These are phyloP conservation scores for Eutrema salsugineum DNA, from an alignment of 441 rosid species.

Conservation along the genomic window DNA sequence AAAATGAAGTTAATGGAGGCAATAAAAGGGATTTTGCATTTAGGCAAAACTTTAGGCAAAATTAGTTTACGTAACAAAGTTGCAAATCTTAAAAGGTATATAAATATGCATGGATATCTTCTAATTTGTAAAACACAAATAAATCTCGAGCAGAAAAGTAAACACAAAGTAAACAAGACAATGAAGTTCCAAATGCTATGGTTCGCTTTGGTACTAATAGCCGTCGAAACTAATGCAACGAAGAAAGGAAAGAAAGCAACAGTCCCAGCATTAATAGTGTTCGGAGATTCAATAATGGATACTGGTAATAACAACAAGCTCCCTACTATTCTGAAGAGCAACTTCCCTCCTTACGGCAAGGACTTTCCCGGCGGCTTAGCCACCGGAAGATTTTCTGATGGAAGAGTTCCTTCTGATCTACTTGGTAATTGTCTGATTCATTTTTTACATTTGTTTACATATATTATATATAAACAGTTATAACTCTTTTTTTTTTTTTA, in stretches of 20 bases:
- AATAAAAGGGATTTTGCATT: no score
- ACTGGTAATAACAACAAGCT: conserved; percentile 52
- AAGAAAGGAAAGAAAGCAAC: neutral
- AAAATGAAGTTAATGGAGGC: no score
- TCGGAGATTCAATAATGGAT: conserved; percentile 61
- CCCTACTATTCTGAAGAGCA: conserved; percentile 31
- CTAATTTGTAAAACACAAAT: neutral
- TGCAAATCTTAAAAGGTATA: no score
- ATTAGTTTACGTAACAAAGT: no score
- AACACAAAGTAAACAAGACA: neutral
- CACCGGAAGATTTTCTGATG: conserved; percentile 53
- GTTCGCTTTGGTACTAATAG: neutral
- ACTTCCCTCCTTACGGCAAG: conserved; percentile 41
- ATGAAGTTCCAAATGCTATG: neutral
- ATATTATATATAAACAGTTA: no score
- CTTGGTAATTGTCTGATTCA: neutral
- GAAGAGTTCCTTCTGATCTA: conserved; percentile 44
- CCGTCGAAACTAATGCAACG: neutral
- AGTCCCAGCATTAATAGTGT: conserved; percentile 35
- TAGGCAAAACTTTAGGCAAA: no score
- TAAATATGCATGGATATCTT: neutral
- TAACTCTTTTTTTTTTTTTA: neutral
- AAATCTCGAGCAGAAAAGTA: neutral
- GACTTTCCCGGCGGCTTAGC: conserved; percentile 37
- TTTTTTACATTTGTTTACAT: neutral